Conservation (phyloP, 768 basidiomycete genomes). For the Mycena vitilis region DNA sequence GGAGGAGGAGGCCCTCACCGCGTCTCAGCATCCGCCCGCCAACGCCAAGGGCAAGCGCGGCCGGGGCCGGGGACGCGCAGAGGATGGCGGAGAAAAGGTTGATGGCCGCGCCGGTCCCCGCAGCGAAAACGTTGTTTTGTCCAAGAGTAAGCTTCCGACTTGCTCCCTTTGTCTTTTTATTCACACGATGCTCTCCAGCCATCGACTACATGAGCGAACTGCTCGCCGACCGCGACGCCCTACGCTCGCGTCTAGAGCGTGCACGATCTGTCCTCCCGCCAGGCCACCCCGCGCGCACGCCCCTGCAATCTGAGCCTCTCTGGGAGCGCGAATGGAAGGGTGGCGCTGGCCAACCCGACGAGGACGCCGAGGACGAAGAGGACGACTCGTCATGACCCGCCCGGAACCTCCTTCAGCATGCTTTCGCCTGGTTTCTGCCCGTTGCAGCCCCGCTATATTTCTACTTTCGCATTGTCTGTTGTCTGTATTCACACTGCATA, state of each 20-base stretch:
- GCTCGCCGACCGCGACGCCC: constrained; percentile 65
- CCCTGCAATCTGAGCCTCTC: constrained; percentile 52
- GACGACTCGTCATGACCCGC: constrained; percentile 46
- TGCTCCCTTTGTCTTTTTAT: constrained; percentile 21
- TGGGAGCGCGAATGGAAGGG: constrained; percentile 93
- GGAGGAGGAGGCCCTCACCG: constrained; percentile 71
- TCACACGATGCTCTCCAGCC: constrained; percentile 56
- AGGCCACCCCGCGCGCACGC: constrained; percentile 67
- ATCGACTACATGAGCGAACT: constrained; percentile 86
- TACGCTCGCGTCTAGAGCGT: constrained; percentile 68
- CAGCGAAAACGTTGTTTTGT: constrained; percentile 90
- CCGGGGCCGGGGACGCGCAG: constrained; percentile 48
- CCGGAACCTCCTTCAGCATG: background rate
- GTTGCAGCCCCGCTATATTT: background rate
- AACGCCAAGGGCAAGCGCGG: constrained; percentile 62
- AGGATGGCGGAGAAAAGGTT: constrained; percentile 68
- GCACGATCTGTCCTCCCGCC: constrained; percentile 69
- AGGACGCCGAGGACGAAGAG: constrained; percentile 59
- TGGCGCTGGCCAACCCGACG: constrained; percentile 64
- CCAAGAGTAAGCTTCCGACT: constrained; percentile 75
- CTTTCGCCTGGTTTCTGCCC: background rate
- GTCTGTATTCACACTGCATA: constrained; percentile 21
- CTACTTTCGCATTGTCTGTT: background rate
- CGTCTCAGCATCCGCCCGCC: constrained; percentile 39
- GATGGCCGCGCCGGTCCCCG: constrained; percentile 91